Conservation (phyloP, 202 grass and related monocot genomes). For the Saccharum hybrid region DNA sequence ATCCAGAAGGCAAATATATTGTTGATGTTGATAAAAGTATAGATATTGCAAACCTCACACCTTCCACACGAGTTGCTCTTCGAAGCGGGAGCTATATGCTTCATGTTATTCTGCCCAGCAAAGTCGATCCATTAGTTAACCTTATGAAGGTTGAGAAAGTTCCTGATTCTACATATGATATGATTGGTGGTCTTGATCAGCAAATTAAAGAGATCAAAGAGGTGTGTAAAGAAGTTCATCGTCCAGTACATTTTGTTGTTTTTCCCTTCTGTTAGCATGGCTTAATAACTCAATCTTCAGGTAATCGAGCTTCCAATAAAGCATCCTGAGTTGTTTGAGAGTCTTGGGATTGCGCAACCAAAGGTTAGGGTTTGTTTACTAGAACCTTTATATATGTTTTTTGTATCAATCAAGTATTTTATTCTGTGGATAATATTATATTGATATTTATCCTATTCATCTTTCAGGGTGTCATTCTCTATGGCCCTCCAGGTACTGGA, state of each 20-base stretch:
- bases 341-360: constrained; percentile 97
- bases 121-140: constrained; percentile 96
- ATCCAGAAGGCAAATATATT: constrained; percentile 98
- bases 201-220: constrained; percentile 99
- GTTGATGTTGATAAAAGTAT: constrained; percentile 97
- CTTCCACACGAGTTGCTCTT: constrained; percentile 98
- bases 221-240: constrained; percentile 41
- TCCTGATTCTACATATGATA: constrained; percentile 99
- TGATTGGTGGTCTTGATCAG: constrained; percentile 98
- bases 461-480: constrained; percentile 92
- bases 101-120: constrained; percentile 89
- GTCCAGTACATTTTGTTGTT: background rate
- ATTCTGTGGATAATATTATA: background rate
- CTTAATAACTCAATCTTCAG: constrained; percentile 52
- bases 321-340: constrained; percentile 97
- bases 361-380: constrained; percentile 55
- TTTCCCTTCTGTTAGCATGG: background rate
- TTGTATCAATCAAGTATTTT: background rate
- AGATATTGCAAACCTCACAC: constrained; percentile 95
- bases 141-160: constrained; percentile 99
- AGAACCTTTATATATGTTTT: background rate
- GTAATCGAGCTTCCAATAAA: constrained; percentile 99
- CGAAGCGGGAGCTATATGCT: constrained; percentile 97
- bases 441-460: constrained; percentile 11
- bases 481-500: constrained; percentile 97